phyloP scores from a whole-genome alignment of 305 asterid species.

The Galium porrigens region DNA sequence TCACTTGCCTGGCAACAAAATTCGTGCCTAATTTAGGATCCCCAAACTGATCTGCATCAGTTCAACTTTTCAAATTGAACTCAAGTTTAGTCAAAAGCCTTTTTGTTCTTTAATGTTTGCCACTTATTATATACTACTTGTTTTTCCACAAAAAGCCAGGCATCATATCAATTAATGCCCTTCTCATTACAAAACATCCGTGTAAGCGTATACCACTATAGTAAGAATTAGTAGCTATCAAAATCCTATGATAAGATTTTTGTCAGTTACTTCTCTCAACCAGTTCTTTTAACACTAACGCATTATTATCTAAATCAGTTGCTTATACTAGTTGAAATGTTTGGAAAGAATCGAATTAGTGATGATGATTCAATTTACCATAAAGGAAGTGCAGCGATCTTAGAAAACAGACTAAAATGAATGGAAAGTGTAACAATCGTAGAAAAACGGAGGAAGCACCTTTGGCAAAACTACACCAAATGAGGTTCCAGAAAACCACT shows the following conservation, averaged over 20 bases:
- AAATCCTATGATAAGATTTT: not conserved
- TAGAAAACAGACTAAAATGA: too few relatives aligned
- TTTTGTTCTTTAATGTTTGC: not conserved
- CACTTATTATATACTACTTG: not conserved
- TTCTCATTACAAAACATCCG: not conserved
- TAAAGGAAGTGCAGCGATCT: too few relatives aligned
- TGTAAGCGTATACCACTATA: not conserved
- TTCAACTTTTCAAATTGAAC: too few relatives aligned
- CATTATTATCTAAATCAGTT: too few relatives aligned
- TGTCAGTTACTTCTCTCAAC: not conserved
- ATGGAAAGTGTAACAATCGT: too few relatives aligned
- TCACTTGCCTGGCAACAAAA: not conserved
- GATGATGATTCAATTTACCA: too few relatives aligned
- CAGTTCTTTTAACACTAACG: too few relatives aligned
- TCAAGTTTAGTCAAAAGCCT: not conserved
- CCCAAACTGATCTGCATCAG: not conserved
- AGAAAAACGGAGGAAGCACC: not conserved
- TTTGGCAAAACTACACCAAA: not conserved
- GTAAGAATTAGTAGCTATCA: not conserved
- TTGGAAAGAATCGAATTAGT: too few relatives aligned
- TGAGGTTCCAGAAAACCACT: not conserved
- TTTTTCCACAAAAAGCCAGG: too few relatives aligned
- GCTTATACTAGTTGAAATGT: too few relatives aligned
- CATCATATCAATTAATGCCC: too few relatives aligned
- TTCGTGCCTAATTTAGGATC: too few relatives aligned